These are phyloP conservation scores for Leonotis leonurus DNA, from an alignment of 257 asterid species.

Conservation along the genomic window DNA sequence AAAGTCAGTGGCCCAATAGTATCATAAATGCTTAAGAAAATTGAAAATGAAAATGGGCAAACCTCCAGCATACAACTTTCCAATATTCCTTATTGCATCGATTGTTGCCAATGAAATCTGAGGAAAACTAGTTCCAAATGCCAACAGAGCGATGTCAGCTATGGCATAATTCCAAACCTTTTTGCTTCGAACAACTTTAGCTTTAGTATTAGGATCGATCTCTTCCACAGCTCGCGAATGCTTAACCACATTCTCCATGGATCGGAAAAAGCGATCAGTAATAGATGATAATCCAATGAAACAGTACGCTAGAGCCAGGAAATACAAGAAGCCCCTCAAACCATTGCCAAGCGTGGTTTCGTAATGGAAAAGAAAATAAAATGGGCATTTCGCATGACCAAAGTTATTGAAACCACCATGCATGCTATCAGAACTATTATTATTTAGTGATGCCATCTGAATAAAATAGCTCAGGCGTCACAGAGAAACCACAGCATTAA, in stretches of 20 bases:
- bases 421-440: constrained; percentile 14
- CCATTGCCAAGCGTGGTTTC: constrained; percentile 51
- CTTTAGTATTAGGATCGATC: constrained; percentile 54
- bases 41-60: constrained; percentile 1
- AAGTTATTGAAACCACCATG: constrained; percentile 21
- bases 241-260: constrained; percentile 83
- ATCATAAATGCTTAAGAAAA: not conserved
- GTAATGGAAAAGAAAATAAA: constrained; percentile 35
- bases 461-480: not conserved
- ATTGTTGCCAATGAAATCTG: constrained; percentile 90
- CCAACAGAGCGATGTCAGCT: constrained; percentile 78
- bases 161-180: constrained; percentile 81
- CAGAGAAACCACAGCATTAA: not conserved
- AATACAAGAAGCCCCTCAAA: constrained; percentile 49
- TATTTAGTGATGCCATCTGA: constrained; percentile 27
- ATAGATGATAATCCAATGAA: constrained; percentile 78
- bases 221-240: constrained; percentile 57
- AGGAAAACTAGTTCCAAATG: constrained; percentile 95
- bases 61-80: constrained; percentile 84
- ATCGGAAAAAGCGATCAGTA: constrained; percentile 70
- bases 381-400: constrained; percentile 37
- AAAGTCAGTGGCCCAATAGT: not conserved
- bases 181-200: constrained; percentile 31
- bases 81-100: constrained; percentile 74
- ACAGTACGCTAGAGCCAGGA: constrained; percentile 63